Percentiles rank a stretch among this genome's conserved stretches.
These are phyloP conservation scores for Pichia thaimueangensis DNA, from an alignment of 805 yeast species.

Conservation along the genomic window DNA sequence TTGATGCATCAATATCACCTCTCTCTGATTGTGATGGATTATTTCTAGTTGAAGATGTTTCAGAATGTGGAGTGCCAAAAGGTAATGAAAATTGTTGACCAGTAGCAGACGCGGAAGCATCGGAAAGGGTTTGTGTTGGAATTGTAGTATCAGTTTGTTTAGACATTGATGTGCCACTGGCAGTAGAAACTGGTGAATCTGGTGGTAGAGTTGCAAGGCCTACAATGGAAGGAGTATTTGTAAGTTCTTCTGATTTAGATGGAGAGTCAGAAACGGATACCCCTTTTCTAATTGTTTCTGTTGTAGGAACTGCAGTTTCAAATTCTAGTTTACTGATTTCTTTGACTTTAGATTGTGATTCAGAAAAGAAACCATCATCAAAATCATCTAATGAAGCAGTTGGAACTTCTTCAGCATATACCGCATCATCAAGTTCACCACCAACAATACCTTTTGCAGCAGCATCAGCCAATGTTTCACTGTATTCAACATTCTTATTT, in stretches of 20 bases:
- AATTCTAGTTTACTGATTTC: not conserved
- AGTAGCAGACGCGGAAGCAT: slow-evolving; percentile 4
- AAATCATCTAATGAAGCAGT: slow-evolving; percentile 29
- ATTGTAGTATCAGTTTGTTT: slow-evolving; percentile 30
- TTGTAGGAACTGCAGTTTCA: too few relatives aligned
- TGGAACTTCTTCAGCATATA: slow-evolving; percentile 26
- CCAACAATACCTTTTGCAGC: slow-evolving; percentile 23
- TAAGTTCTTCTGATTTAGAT: not conserved
- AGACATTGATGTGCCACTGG: slow-evolving; percentile 17
- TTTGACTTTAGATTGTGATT: slow-evolving; percentile 3
- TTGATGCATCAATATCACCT: slow-evolving; percentile 51
- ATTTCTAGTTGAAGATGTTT: slow-evolving; percentile 86
- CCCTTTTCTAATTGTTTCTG: too few relatives aligned
- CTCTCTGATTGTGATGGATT: slow-evolving; percentile 89
- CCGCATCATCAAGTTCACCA: slow-evolving; percentile 16
- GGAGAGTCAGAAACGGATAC: too few relatives aligned
- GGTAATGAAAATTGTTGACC: slow-evolving; percentile 29
- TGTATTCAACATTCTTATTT: slow-evolving; percentile 26
- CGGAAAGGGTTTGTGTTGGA: slow-evolving; percentile 41
- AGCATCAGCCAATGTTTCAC: slow-evolving; percentile 26
- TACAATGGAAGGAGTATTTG: too few relatives aligned
- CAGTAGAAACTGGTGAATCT: slow-evolving; percentile 19
- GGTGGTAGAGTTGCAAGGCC: slow-evolving; percentile 4
- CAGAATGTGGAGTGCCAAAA: slow-evolving; percentile 63
- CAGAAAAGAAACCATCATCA: slow-evolving; percentile 18